Evolutionary conservation across 2,329 filamentous ascomycete genomes (phyloP).

Genomic region (Nemania bipapillata): DNA sequence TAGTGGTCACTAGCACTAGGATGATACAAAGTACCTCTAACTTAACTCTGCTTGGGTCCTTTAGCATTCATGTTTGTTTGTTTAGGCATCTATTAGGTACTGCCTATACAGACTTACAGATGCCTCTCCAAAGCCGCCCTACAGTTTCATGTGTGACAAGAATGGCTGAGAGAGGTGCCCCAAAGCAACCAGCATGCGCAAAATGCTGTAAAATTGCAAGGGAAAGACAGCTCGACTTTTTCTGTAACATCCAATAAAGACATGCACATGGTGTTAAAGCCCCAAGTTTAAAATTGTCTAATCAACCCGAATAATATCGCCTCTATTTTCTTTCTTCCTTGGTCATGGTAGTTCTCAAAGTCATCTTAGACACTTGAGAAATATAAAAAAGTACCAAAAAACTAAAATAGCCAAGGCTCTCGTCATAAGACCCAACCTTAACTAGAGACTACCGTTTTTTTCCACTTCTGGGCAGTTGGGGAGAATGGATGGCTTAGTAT

Average conservation of each 20-base stretch:
- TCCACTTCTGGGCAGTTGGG: too few relatives aligned
- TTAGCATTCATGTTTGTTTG: too few relatives aligned
- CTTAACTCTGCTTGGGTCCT: neutral
- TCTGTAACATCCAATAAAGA: neutral
- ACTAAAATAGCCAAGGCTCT: neutral
- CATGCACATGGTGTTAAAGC: neutral
- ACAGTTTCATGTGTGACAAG: neutral
- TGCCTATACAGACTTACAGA: neutral
- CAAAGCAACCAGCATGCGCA: neutral
- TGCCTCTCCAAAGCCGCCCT: too few relatives aligned
- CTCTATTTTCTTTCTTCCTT: neutral
- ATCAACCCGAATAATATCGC: neutral
- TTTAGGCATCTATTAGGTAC: neutral
- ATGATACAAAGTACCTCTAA: neutral
- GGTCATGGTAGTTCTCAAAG: neutral
- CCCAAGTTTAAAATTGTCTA: neutral
- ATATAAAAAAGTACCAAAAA: neutral
- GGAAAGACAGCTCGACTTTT: neutral
- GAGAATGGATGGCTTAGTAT: neutral
- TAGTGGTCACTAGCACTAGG: too few relatives aligned
- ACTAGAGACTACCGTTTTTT: neutral
- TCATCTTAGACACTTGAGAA: too few relatives aligned
- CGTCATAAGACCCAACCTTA: conserved; percentile 10
- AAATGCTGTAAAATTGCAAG: neutral
- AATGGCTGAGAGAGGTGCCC: neutral